A percentile compares a stretch with the other conserved stretches of the same genome.
phyloP scores from a whole-genome alignment of 225 moss, liverwort and hornwort genomes.

The Lunularia cruciata region DNA sequence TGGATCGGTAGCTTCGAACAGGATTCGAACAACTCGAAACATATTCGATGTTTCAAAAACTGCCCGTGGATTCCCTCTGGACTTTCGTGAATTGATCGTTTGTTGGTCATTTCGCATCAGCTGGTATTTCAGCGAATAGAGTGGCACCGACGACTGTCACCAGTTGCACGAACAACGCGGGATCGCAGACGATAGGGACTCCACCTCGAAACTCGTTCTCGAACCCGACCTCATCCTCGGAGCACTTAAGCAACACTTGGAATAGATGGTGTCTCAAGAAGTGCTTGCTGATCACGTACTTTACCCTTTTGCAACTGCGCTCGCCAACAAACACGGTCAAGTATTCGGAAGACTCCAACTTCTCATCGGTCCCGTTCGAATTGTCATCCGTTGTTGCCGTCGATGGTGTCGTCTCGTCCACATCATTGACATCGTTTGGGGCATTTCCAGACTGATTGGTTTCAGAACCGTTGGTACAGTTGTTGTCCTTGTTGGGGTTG shows the following conservation, averaged over 20 bases:
- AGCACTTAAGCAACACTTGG: slow-evolving; percentile 47
- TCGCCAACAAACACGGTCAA: slow-evolving; percentile 49
- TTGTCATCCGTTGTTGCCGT: not conserved
- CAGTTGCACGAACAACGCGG: slow-evolving; percentile 44
- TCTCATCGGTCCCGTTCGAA: not conserved
- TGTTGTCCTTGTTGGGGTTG: not conserved
- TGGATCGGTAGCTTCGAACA: not conserved
- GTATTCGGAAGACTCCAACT: slow-evolving; percentile 31
- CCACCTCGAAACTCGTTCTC: slow-evolving; percentile 27
- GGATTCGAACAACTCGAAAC: not conserved
- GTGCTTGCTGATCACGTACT: slow-evolving; percentile 43
- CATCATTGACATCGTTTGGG: not conserved
- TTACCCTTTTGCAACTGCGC: slow-evolving; percentile 39
- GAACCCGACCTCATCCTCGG: slow-evolving; percentile 41
- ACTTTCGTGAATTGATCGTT: not conserved
- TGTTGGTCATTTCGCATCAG: slow-evolving; percentile 8
- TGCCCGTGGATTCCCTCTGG: not conserved
- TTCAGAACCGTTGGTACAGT: not conserved
- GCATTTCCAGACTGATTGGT: not conserved
- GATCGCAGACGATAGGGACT: slow-evolving; percentile 45
- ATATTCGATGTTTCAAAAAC: slow-evolving; percentile 4
- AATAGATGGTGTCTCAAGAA: slow-evolving; percentile 42
- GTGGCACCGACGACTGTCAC: slow-evolving; percentile 37
- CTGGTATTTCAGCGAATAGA: slow-evolving; percentile 18
- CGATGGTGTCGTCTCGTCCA: not conserved